Evolutionary conservation across 2,329 filamentous ascomycete genomes (phyloP).

Genomic region (Onygena corvina): DNA sequence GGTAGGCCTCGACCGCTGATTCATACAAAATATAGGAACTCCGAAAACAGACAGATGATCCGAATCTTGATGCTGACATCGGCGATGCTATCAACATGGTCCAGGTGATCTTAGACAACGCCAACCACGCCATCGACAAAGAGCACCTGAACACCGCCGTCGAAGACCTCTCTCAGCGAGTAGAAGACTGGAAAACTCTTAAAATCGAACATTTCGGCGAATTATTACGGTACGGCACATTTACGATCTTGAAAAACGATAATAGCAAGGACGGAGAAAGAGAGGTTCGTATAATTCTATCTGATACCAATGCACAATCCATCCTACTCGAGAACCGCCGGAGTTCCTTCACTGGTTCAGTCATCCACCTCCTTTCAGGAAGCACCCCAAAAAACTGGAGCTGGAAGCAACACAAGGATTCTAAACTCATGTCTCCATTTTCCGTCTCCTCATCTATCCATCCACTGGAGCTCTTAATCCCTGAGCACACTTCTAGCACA

Average conservation of each 20-base stretch:
- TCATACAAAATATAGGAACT: constrained; percentile 51
- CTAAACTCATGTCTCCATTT: neutral
- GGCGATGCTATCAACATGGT: constrained; percentile 66
- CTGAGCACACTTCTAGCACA: neutral
- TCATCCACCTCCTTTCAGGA: constrained; percentile 3
- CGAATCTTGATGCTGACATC: constrained; percentile 59
- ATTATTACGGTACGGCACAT: constrained; percentile 75
- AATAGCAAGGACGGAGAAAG: constrained; percentile 81
- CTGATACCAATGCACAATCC: constrained; percentile 1
- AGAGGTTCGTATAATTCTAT: constrained; percentile 50
- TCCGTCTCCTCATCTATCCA: neutral
- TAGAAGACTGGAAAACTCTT: constrained; percentile 96
- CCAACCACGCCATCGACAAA: constrained; percentile 82
- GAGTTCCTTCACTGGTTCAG: constrained; percentile 6
- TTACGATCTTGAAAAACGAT: constrained; percentile 72
- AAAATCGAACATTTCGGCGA: constrained; percentile 84
- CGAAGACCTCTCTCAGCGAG: constrained; percentile 64
- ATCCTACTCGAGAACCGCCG: neutral
- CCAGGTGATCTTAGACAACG: constrained; percentile 66
- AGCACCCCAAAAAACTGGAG: neutral
- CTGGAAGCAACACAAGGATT: constrained; percentile 3
- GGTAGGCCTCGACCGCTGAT: neutral
- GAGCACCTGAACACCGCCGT: constrained; percentile 75
- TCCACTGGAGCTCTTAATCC: neutral
- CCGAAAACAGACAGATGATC: constrained; percentile 67